Base-by-base conservation (phyloP, 768 basidiomycete genomes). In the Collybiopsis luxurians region DNA sequence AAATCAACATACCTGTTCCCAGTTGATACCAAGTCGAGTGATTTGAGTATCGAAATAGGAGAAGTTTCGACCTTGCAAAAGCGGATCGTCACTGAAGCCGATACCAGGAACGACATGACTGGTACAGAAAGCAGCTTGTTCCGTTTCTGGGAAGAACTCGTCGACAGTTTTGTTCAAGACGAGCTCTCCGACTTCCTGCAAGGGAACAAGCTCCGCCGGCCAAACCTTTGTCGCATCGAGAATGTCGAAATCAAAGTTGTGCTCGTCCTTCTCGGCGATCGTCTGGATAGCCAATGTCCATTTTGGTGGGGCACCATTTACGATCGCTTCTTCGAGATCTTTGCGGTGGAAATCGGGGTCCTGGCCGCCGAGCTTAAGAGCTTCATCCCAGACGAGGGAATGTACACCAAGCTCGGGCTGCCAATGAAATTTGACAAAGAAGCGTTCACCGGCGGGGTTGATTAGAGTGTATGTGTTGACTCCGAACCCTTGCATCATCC, bases 301-400 rank as follows among this genome's bases (percentile, higher is more conserved):
- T 66, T 82, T 88, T 7, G 94, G 85, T 64, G 76, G 86, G 1
- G 78, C 76, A 2, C 87, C 90, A 28, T 74, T 79, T 34, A 83
- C 74, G 59, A 96, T 94, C 5, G 93, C 92, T 63, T 95, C 93
- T 51, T 83, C 81, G 2, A 95, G 72, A 65, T 95, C 92, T 65
- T 93, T 89, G 30, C 92, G 83, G 60, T 94, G 92, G 71, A 90
- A 95, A 69, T 95, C 84, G 34, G 94, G 92, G 69, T 95, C 93
- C 68, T 93, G 90, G 0, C 90, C 89, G 15, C 61, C 59, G 39
- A 95, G 80, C 67, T 95, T 95, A 59, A 95, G 74, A 0, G 90
- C 90, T 63, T 97, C 94, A 60, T 96, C 93, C 92, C 94, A 96
- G 4, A 89, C 75, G 15, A 95, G 73, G 56, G 84, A 87, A 66